phyloP scores from a whole-genome alignment of 805 yeast species.

The Spathaspora girioi region DNA sequence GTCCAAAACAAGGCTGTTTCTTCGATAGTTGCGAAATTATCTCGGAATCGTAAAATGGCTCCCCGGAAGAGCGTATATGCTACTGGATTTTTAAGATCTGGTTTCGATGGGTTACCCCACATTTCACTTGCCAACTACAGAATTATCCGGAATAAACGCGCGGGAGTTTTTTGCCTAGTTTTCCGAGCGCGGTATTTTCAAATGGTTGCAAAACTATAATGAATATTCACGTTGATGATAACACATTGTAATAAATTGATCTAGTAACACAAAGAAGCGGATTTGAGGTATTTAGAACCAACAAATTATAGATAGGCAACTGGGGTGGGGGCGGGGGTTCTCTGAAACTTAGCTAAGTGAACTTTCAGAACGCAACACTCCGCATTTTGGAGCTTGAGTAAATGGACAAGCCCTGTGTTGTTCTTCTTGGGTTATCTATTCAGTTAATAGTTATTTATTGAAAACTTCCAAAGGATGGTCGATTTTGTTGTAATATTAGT shows the following conservation, averaged over 20 bases:
- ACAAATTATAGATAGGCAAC: too few relatives aligned
- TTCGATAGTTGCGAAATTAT: not conserved
- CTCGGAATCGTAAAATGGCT: not conserved
- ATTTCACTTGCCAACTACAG: not conserved
- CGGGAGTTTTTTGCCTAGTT: not conserved
- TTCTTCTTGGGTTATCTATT: too few relatives aligned
- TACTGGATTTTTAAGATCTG: not conserved
- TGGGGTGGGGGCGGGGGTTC: too few relatives aligned
- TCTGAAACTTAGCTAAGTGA: too few relatives aligned
- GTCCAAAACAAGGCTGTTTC: not conserved
- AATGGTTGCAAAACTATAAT: not conserved
- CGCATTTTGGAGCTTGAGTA: too few relatives aligned
- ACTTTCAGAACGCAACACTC: too few relatives aligned
- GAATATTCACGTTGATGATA: too few relatives aligned
- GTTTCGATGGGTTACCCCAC: not conserved
- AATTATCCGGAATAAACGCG: not conserved
- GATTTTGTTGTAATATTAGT: too few relatives aligned
- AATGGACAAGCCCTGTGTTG: too few relatives aligned
- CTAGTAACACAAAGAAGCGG: not conserved
- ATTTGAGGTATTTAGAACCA: not conserved
- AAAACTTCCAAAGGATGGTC: too few relatives aligned
- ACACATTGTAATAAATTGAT: not conserved
- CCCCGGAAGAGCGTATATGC: not conserved
- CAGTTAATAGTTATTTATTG: too few relatives aligned
- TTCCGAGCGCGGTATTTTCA: not conserved